Evolutionary conservation across 2,329 filamentous ascomycete genomes (phyloP).

Genomic region (Ophiocordyceps camponoti-floridani): DNA sequence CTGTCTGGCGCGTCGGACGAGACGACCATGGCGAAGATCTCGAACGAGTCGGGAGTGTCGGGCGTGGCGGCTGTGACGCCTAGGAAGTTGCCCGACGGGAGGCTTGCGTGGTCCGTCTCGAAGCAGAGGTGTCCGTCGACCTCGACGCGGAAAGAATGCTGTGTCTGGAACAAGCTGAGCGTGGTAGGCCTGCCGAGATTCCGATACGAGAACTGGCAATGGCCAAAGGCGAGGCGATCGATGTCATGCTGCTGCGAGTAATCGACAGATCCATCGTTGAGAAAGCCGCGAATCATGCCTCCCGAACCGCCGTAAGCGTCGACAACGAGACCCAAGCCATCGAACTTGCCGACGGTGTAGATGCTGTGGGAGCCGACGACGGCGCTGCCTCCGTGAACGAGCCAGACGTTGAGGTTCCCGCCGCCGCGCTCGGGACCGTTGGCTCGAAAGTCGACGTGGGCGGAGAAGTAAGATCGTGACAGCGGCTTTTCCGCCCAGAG

Average conservation of each 20-base stretch:
- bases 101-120: conserved; percentile 56
- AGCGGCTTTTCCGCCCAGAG: conserved; percentile 57
- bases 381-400: conserved; percentile 49
- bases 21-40: conserved; percentile 74
- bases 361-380: conserved; percentile 56
- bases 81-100: conserved; percentile 69
- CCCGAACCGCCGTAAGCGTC: conserved; percentile 64
- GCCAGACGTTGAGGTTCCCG: conserved; percentile 91
- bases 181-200: conserved; percentile 76
- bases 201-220: conserved; percentile 80
- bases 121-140: conserved; percentile 74
- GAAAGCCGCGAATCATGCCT: conserved; percentile 75
- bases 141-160: conserved; percentile 52
- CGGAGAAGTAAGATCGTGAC: conserved; percentile 53
- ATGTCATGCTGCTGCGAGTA: conserved; percentile 60
- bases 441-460: conserved; percentile 74
- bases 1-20: conserved; percentile 31
- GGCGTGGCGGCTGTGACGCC: conserved; percentile 78
- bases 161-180: conserved; percentile 52
- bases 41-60: conserved; percentile 86
- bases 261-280: conserved; percentile 78
- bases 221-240: conserved; percentile 78
- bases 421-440: conserved; percentile 70
- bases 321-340: conserved; percentile 75
- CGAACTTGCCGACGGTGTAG: conserved; percentile 71